phyloP scores from a whole-genome alignment of 768 basidiomycete genomes.

The Boletus sensibilis region DNA sequence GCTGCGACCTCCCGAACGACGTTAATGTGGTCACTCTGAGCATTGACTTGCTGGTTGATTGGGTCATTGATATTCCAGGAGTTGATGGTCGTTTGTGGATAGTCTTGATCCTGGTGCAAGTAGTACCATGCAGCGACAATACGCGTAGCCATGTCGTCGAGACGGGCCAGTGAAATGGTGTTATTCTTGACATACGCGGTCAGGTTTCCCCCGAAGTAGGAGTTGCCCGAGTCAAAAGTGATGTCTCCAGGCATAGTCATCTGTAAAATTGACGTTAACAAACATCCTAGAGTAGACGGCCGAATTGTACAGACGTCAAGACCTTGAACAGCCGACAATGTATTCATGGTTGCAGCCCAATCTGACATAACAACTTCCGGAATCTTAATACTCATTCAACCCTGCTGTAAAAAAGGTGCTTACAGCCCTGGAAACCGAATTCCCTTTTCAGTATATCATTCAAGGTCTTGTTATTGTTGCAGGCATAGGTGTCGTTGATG shows the following conservation, averaged over 20 bases:
- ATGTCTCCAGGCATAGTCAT: constrained; percentile 76
- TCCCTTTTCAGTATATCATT: constrained; percentile 66
- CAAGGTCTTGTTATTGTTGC: constrained; percentile 58
- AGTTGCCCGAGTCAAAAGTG: constrained; percentile 34
- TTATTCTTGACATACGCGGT: constrained; percentile 59
- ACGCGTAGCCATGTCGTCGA: constrained; percentile 73
- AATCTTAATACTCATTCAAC: neutral
- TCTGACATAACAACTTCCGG: constrained; percentile 53
- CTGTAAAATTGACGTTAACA: constrained; percentile 32
- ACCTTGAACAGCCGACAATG: constrained; percentile 55
- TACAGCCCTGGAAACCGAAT: constrained; percentile 66
- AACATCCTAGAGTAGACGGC: too few species aligned
- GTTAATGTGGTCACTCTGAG: constrained; percentile 51
- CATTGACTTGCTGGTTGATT: constrained; percentile 48
- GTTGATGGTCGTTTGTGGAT: constrained; percentile 27
- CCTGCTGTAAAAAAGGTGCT: neutral
- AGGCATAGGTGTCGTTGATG: constrained; percentile 60
- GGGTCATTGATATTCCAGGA: constrained; percentile 30
- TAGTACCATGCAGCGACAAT: constrained; percentile 65
- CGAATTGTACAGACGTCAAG: constrained; percentile 48
- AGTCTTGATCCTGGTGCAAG: constrained; percentile 32
- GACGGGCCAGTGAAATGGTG: constrained; percentile 52
- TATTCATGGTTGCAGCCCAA: constrained; percentile 57
- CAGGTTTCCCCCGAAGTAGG: constrained; percentile 61
- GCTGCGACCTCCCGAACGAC: constrained; percentile 63